Percentiles rank a stretch among this genome's conserved stretches.
Conservation (phyloP, 2,329 filamentous ascomycete species). For the Knoxdaviesia proteae region DNA sequence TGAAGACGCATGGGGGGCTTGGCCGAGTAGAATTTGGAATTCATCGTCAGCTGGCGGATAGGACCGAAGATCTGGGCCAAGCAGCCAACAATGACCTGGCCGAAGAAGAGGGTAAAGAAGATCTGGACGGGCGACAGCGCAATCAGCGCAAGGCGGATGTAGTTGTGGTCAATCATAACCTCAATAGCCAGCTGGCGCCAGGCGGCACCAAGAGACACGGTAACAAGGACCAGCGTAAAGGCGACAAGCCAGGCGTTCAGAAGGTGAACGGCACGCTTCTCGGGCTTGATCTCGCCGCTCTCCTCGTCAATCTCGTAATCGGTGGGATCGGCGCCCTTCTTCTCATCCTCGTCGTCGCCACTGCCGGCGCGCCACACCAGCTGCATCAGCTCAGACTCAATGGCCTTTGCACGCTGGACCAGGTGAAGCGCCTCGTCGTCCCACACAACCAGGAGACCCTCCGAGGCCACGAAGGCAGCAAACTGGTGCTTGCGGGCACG, state of each 20-base stretch:
- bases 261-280: constrained; percentile 45
- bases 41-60: constrained; percentile 48
- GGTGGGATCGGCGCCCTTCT: constrained; percentile 13
- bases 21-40: constrained; percentile 70
- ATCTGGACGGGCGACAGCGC: constrained; percentile 49
- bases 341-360: constrained; percentile 26
- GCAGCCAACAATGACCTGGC: constrained; percentile 57
- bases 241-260: constrained; percentile 49
- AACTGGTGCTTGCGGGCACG: constrained; percentile 60
- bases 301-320: constrained; percentile 49
- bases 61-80: constrained; percentile 59
- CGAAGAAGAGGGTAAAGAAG: constrained; percentile 69
- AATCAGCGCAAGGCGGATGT: constrained; percentile 41
- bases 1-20: constrained; percentile 42
- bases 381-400: constrained; percentile 59
- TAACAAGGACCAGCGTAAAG: constrained; percentile 44
- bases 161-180: constrained; percentile 41
- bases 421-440: constrained; percentile 59
- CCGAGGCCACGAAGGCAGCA: constrained; percentile 55
- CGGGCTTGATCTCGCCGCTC: constrained; percentile 43
- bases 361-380: constrained; percentile 46
- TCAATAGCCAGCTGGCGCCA: constrained; percentile 50
- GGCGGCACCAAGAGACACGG: constrained; percentile 45
- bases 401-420: constrained; percentile 45
- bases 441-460: constrained; percentile 58